Evolutionary conservation across 1,284 basidiomycete species (phyloP).

Genomic region (Trichosporon sp.): DNA sequence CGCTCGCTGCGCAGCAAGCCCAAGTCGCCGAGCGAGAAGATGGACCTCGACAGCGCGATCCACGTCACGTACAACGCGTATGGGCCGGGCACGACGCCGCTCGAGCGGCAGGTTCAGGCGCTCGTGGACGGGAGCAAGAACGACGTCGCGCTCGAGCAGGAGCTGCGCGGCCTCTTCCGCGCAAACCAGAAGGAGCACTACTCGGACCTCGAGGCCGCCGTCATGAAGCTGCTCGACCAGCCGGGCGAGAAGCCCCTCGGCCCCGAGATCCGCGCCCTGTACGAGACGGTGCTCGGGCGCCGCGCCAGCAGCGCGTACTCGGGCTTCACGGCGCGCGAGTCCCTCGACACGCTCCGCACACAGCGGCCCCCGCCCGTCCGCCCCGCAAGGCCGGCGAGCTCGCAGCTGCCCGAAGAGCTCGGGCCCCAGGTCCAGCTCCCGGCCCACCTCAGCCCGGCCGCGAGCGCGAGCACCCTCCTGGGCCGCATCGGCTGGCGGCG

Average conservation of each 20-base stretch:
- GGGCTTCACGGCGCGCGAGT: neutral
- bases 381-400: neutral
- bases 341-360: neutral
- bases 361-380: neutral
- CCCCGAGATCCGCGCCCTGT: neutral
- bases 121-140: neutral
- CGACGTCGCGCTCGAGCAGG: constrained; percentile 1
- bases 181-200: neutral
- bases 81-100: neutral
- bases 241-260: neutral
- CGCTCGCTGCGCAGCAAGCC: neutral
- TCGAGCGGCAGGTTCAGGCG: neutral
- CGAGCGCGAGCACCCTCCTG: neutral
- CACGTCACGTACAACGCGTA: neutral
- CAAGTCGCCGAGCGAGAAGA: neutral
- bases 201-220: neutral
- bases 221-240: neutral
- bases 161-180: neutral
- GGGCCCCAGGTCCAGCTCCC: neutral
- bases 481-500: neutral
- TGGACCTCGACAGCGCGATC: neutral
- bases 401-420: neutral
- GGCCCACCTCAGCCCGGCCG: neutral
- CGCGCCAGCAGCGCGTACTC: neutral
- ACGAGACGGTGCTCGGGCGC: neutral